These are phyloP conservation scores for Skeletonema grethae DNA, from an alignment of 108 stramenopile genomes.

Conservation along the genomic window DNA sequence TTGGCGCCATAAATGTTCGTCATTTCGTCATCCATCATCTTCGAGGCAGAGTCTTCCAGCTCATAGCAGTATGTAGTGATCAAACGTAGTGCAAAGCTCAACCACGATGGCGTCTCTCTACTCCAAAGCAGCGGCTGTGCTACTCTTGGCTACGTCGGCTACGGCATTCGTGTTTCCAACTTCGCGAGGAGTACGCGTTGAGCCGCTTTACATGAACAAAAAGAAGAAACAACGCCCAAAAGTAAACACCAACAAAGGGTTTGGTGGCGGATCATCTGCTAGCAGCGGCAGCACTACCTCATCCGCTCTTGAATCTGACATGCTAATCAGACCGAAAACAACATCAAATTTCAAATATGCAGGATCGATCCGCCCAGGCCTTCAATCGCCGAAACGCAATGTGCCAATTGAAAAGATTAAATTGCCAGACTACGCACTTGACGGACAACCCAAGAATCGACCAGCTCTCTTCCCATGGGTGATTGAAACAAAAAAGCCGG, in stretches of 20 bases:
- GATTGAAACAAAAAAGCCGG: slow-evolving; percentile 87
- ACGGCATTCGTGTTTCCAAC: neutral
- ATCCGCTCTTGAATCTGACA: slow-evolving; percentile 1
- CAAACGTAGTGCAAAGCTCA: no score
- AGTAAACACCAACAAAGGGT: slow-evolving; percentile 6
- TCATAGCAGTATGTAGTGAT: no score
- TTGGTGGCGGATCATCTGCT: slow-evolving; percentile 3
- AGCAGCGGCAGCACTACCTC: neutral
- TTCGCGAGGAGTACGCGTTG: neutral
- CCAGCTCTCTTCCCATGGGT: slow-evolving; percentile 69
- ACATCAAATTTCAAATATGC: slow-evolving; percentile 64
- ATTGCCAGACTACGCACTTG: slow-evolving; percentile 80
- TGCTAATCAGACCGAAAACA: slow-evolving; percentile 24
- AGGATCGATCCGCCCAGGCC: slow-evolving; percentile 74
- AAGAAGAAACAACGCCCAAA: slow-evolving; percentile 21
- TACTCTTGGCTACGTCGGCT: slow-evolving; percentile 1
- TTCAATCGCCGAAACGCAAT: slow-evolving; percentile 63
- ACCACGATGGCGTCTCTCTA: neutral
- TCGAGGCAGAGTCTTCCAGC: no score
- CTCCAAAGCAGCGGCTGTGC: slow-evolving; percentile 3
- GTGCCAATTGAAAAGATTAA: slow-evolving; percentile 56
- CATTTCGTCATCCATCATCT: no score
- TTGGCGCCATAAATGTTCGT: no score
- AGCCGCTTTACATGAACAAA: slow-evolving; percentile 27
- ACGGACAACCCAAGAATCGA: slow-evolving; percentile 67